Percentiles rank a stretch among this genome's conserved stretches.
phyloP scores from a whole-genome alignment of 371 early-diverging fungal genomes.

The Mortierella sp. region DNA sequence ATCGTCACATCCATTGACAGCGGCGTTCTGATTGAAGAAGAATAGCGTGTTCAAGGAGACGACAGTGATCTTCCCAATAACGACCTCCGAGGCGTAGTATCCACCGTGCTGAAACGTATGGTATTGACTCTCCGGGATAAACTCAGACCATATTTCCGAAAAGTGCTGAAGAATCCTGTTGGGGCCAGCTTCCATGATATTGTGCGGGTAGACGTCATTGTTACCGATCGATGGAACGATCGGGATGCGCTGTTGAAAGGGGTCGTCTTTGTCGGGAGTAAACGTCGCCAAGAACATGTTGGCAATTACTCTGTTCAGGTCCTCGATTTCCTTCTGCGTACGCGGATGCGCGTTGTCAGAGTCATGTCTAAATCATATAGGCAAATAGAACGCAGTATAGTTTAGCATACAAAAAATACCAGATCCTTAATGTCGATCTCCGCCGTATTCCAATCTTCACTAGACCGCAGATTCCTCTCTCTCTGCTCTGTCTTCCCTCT shows the following conservation, averaged over 20 bases:
- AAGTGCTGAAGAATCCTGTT: constrained; percentile 64
- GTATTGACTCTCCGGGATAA: constrained; percentile 71
- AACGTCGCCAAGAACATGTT: constrained; percentile 51
- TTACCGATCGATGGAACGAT: constrained; percentile 80
- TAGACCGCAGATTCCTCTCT: too few relatives aligned
- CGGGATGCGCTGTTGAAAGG: constrained; percentile 59
- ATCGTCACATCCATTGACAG: constrained; percentile 72
- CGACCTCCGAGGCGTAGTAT: constrained; percentile 71
- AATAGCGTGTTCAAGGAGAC: constrained; percentile 80
- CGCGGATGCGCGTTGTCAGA: constrained; percentile 74
- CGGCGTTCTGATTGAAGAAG: constrained; percentile 75
- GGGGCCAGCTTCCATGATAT: constrained; percentile 63
- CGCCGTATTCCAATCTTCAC: background rate
- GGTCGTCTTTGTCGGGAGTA: constrained; percentile 41
- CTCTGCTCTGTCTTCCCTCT: too few relatives aligned
- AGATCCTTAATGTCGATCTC: background rate
- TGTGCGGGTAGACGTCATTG: constrained; percentile 86
- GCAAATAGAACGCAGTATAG: background rate
- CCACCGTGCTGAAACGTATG: constrained; percentile 73
- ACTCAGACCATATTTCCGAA: constrained; percentile 66
- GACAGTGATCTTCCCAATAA: constrained; percentile 59
- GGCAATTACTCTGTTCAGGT: constrained; percentile 60
- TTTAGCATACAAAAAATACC: background rate
- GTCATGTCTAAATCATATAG: constrained; percentile 69
- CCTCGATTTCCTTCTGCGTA: constrained; percentile 66